Conservation (phyloP, 1,139 yeast species). For the Citeromyces siamensis region DNA sequence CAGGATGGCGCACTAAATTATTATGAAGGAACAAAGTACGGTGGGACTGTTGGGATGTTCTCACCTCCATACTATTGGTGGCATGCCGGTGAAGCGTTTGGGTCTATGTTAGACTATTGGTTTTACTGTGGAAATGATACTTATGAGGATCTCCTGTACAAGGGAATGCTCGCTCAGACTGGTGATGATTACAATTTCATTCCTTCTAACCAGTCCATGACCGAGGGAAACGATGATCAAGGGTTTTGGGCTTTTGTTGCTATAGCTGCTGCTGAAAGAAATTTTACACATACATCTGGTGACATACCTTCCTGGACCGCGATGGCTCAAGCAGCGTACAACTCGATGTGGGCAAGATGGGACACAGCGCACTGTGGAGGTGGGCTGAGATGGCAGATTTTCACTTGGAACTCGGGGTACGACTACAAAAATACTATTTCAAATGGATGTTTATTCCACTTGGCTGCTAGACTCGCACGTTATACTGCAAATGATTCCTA, state of each 20-base stretch:
- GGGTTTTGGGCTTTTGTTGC: constrained; percentile 95
- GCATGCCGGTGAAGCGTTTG: constrained; percentile 98
- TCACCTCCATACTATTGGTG: constrained; percentile 90
- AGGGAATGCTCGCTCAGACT: constrained; percentile 60
- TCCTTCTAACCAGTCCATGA: constrained; percentile 85
- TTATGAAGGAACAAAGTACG: constrained; percentile 57
- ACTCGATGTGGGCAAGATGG: constrained; percentile 88
- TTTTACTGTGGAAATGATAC: constrained; percentile 62
- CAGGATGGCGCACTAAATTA: constrained; percentile 75
- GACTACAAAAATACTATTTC: constrained; percentile 86
- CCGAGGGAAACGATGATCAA: constrained; percentile 97
- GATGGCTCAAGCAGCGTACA: constrained; percentile 71
- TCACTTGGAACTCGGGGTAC: constrained; percentile 89
- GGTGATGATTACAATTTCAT: constrained; percentile 70
- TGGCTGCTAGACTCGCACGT: constrained; percentile 80
- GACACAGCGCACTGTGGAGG: constrained; percentile 65
- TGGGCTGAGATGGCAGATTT: constrained; percentile 95
- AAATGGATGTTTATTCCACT: constrained; percentile 80
- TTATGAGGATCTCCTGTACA: constrained; percentile 42
- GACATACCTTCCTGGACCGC: constrained; percentile 60
- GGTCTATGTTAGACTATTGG: constrained; percentile 70
- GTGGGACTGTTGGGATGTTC: constrained; percentile 80
- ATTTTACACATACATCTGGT: constrained; percentile 60
- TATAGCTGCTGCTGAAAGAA: constrained; percentile 84
- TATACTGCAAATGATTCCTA: constrained; percentile 68